Evolutionary conservation across 176 grass and related monocot genomes (phyloP).

Genomic region (Cenchrus fungigraminus): DNA sequence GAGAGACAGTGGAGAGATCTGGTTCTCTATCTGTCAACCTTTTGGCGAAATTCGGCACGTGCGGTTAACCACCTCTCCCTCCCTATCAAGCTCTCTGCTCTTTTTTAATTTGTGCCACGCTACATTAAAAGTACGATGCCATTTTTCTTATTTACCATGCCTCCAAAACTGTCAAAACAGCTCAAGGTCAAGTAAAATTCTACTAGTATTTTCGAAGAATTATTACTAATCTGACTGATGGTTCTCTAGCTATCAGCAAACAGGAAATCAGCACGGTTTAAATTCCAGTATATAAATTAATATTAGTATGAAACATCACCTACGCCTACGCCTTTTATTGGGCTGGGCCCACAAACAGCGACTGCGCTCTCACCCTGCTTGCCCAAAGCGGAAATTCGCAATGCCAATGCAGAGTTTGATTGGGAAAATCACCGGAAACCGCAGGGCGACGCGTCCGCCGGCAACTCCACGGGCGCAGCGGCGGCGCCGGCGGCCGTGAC

Average conservation of each 20-base stretch:
- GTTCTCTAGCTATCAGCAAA: no score
- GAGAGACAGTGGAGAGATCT: not conserved
- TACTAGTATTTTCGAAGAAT: no score
- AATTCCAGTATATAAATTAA: no score
- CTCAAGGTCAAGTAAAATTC: no score
- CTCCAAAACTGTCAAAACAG: no score
- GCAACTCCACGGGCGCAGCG: not conserved
- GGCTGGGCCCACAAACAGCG: not conserved
- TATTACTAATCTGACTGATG: no score
- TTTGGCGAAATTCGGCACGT: not conserved
- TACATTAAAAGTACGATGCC: not conserved
- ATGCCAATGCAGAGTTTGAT: not conserved
- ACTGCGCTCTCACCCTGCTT: not conserved
- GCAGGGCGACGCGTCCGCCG: not conserved
- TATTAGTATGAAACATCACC: not conserved
- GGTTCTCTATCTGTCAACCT: not conserved
- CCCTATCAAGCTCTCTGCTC: not conserved
- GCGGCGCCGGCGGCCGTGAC: constrained; percentile 31
- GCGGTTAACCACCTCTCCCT: not conserved
- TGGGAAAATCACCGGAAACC: constrained; percentile 46
- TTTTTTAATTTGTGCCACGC: no score
- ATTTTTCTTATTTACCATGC: no score
- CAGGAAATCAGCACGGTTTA: no score
- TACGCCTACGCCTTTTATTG: no score
- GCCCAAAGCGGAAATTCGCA: not conserved